Conservation (phyloP, 495 filamentous ascomycete species). For the Elaphomyces granulatus region DNA sequence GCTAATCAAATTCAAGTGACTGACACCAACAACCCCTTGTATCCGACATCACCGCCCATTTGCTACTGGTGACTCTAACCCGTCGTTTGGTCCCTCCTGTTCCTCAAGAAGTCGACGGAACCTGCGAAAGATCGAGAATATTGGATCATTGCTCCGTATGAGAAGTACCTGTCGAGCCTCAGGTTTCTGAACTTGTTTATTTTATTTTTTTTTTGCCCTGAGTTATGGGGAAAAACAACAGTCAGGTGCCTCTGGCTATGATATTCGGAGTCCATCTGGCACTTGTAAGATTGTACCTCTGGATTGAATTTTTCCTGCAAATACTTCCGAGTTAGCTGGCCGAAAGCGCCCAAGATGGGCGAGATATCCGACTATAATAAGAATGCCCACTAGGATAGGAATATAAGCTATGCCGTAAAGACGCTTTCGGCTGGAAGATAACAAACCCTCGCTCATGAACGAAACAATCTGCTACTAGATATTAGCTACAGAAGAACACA, state of each 20-base stretch:
- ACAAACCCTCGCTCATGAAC: no score
- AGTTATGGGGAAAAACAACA: no score
- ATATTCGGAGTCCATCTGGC: constrained; percentile 35
- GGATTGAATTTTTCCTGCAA: constrained; percentile 78
- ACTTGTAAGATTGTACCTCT: constrained; percentile 52
- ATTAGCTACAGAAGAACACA: no score
- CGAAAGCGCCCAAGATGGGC: no score
- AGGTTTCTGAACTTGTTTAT: constrained; percentile 2
- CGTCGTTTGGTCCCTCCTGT: constrained; percentile 77
- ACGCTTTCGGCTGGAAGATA: no score
- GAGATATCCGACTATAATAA: no score
- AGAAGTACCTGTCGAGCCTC: constrained; percentile 63
- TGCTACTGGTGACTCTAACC: constrained; percentile 77
- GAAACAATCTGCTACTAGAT: no score
- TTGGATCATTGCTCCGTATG: constrained; percentile 67
- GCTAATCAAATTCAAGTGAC: constrained; percentile 88
- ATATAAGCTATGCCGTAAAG: no score
- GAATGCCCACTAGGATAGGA: no score
- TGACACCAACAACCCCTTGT: constrained; percentile 82
- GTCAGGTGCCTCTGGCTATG: no score
- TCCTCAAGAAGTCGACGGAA: constrained; percentile 56
- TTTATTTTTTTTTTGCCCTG: neutral
- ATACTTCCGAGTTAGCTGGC: constrained; percentile 67
- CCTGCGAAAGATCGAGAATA: constrained; percentile 58
- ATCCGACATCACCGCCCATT: constrained; percentile 55